A percentile compares a stretch with the other conserved stretches of the same genome.
These are phyloP conservation scores for Coniochaeta pulveracea DNA, from an alignment of 2,329 filamentous ascomycete species.

Conservation along the genomic window DNA sequence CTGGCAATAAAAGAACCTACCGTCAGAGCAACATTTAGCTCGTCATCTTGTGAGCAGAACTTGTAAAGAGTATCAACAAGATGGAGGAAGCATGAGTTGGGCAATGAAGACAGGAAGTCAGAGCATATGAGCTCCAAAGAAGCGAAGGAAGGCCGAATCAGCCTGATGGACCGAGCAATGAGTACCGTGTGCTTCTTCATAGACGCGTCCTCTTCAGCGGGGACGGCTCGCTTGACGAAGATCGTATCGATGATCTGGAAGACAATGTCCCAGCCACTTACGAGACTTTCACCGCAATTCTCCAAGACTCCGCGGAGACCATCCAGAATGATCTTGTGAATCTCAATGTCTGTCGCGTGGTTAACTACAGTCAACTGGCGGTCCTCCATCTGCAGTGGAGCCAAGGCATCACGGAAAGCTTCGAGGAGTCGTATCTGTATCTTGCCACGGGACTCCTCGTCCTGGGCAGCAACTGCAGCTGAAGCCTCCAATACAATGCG, in stretches of 20 bases:
- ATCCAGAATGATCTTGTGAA: slow-evolving; percentile 71
- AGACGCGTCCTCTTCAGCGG: slow-evolving; percentile 20
- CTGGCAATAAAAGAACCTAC: slow-evolving; percentile 37
- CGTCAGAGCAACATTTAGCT: slow-evolving; percentile 90
- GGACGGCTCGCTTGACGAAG: slow-evolving; percentile 40
- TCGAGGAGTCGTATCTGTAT: slow-evolving; percentile 65
- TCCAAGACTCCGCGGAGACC: slow-evolving; percentile 75
- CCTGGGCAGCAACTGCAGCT: slow-evolving; percentile 39
- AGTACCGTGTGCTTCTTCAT: slow-evolving; percentile 22
- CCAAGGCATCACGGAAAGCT: slow-evolving; percentile 51
- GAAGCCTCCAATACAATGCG: slow-evolving; percentile 46
- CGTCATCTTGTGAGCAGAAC: slow-evolving; percentile 81
- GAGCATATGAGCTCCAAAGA: slow-evolving; percentile 89
- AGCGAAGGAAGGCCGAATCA: slow-evolving; percentile 79
- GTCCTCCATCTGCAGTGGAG: slow-evolving; percentile 42
- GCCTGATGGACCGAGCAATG: slow-evolving; percentile 52
- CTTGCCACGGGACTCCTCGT: slow-evolving; percentile 37
- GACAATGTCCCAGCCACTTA: slow-evolving; percentile 74
- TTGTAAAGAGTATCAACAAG: slow-evolving; percentile 81
- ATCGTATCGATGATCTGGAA: slow-evolving; percentile 80
- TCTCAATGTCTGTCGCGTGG: slow-evolving; percentile 59
- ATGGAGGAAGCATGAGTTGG: slow-evolving; percentile 59
- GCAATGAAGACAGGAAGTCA: slow-evolving; percentile 72
- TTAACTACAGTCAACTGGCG: slow-evolving; percentile 43
- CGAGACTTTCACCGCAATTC: slow-evolving; percentile 73